Conservation (phyloP, 2,329 filamentous ascomycete genomes). For the Penicillium frequentans region DNA sequence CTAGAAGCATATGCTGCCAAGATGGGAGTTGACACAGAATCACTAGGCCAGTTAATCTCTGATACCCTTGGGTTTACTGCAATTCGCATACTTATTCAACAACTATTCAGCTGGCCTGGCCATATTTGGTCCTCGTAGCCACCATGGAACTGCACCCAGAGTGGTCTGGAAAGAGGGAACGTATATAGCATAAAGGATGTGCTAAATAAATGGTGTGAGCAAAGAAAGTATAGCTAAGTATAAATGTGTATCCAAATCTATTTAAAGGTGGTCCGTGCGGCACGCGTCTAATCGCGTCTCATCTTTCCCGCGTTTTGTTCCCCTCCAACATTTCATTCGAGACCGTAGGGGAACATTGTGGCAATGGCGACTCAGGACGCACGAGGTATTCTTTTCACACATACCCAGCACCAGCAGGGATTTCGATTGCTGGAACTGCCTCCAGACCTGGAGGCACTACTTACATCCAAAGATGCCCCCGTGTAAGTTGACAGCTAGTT, state of each 20-base stretch:
- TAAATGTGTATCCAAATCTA: neutral
- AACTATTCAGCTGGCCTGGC: too few relatives aligned
- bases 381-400: conserved; percentile 40
- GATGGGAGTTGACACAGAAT: too few relatives aligned
- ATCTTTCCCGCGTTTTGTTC: conserved; percentile 4
- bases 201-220: too few relatives aligned
- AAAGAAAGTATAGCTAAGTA: too few relatives aligned
- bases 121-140: too few relatives aligned
- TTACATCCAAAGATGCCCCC: conserved; percentile 49
- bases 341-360: neutral
- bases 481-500: conserved; percentile 26
- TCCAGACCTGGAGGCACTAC: conserved; percentile 54
- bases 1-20: too few relatives aligned
- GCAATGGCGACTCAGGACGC: conserved; percentile 42
- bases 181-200: too few relatives aligned
- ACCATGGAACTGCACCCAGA: too few relatives aligned
- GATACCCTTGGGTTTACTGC: too few relatives aligned
- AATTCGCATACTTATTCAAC: too few relatives aligned
- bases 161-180: too few relatives aligned
- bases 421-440: conserved; percentile 63
- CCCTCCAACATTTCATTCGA: conserved; percentile 4
- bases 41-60: too few relatives aligned
- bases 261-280: conserved; percentile 39
- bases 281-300: conserved; percentile 19
- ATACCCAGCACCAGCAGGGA: conserved; percentile 48